Conservation (phyloP, 306 rosid genomes). For the Morella rubra region DNA sequence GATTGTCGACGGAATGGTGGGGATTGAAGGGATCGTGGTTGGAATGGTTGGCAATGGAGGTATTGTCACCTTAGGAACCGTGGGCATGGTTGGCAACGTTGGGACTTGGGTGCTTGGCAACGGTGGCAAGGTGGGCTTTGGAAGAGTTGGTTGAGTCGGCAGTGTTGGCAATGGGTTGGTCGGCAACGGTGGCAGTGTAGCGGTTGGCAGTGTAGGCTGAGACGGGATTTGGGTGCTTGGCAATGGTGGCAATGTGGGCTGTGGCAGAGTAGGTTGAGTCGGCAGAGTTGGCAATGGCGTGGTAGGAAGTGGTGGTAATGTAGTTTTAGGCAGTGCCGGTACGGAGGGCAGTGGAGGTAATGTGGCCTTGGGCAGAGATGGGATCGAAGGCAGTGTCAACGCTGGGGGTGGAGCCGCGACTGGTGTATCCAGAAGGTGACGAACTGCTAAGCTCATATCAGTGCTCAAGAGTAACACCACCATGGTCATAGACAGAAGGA, state of each 20-base stretch:
- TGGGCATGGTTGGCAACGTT: slow-evolving; percentile 15
- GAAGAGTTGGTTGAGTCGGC: slow-evolving; percentile 13
- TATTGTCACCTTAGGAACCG: slow-evolving; percentile 14
- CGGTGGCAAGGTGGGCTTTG: slow-evolving; percentile 19
- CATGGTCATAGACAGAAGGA: background rate
- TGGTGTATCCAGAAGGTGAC: slow-evolving; percentile 30
- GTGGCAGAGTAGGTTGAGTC: slow-evolving; percentile 7
- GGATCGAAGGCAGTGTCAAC: slow-evolving; percentile 23
- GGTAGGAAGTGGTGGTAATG: slow-evolving; percentile 16
- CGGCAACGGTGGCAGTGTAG: slow-evolving; percentile 16
- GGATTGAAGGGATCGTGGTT: slow-evolving; percentile 3
- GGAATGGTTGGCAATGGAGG: slow-evolving; percentile 22
- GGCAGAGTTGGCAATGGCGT: background rate
- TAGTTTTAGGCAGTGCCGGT: slow-evolving; percentile 12
- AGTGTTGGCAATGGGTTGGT: slow-evolving; percentile 25
- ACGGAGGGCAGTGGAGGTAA: slow-evolving; percentile 14
- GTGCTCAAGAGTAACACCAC: slow-evolving; percentile 24
- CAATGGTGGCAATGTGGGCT: slow-evolving; percentile 21
- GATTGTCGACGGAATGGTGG: slow-evolving; percentile 7
- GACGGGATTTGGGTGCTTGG: slow-evolving; percentile 23
- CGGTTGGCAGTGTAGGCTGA: slow-evolving; percentile 9
- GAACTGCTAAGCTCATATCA: slow-evolving; percentile 21
- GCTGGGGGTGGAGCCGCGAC: slow-evolving; percentile 22
- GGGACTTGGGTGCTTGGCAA: too few relatives aligned
- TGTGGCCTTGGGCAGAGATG: slow-evolving; percentile 21